Evolutionary conservation across 108 stramenopile genomes (phyloP).

Genomic region (Tribonema minus): DNA sequence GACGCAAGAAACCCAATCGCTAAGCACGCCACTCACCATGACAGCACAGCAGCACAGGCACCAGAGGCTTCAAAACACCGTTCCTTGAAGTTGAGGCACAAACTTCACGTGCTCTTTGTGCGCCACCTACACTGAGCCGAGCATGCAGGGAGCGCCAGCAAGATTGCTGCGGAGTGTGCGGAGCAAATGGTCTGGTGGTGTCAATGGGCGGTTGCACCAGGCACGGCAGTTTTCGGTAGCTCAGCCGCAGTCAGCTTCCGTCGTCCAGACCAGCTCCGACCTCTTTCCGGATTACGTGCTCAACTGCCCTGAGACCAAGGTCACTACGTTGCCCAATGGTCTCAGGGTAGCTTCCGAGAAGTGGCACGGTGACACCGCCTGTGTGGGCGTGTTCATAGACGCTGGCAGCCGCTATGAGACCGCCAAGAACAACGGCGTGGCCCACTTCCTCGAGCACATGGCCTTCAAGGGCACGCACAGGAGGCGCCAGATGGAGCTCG

Average conservation of each 20-base stretch:
- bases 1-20: too few relatives aligned
- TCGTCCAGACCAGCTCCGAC: background rate
- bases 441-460: conserved; percentile 99
- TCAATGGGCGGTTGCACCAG: background rate
- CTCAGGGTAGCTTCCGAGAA: background rate
- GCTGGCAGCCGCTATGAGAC: conserved; percentile 88
- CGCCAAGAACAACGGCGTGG: conserved; percentile 90
- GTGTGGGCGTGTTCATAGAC: conserved; percentile 65
- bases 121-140: too few relatives aligned
- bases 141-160: too few relatives aligned
- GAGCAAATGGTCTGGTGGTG: background rate
- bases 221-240: background rate
- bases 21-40: too few relatives aligned
- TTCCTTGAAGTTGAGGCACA: too few relatives aligned
- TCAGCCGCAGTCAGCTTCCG: too few relatives aligned
- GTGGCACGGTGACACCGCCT: conserved; percentile 62
- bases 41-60: too few relatives aligned
- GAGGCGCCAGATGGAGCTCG: conserved; percentile 86
- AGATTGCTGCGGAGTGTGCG: too few relatives aligned
- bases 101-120: too few relatives aligned
- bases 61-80: too few relatives aligned
- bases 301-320: conserved; percentile 51
- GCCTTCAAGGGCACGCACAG: conserved; percentile 89
- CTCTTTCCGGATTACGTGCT: conserved; percentile 19
- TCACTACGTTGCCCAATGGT: conserved; percentile 47